Conservation (phyloP, 257 asterid genomes). For the Solanum pinnatisectum region DNA sequence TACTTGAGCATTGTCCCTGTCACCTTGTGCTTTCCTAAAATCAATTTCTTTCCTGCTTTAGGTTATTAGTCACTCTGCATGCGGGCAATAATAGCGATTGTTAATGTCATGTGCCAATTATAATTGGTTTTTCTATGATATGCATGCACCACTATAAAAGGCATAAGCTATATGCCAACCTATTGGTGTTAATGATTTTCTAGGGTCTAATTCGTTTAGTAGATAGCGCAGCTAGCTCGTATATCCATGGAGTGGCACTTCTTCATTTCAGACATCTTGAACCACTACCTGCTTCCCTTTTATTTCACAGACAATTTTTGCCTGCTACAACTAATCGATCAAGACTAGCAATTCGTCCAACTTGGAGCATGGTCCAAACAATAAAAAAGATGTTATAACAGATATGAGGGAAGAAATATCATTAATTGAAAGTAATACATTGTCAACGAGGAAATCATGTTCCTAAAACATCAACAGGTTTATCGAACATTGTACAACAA, state of each 20-base stretch:
- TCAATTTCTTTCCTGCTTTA: not conserved
- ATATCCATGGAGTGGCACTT: not conserved
- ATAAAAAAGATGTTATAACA: not conserved
- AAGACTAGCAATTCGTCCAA: not conserved
- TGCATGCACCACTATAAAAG: not conserved
- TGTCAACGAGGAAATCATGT: not conserved
- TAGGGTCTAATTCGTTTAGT: not conserved
- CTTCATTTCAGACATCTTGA: not conserved
- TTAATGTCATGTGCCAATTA: not conserved
- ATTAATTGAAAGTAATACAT: not conserved
- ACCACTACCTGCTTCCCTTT: not conserved
- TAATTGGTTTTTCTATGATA: not conserved
- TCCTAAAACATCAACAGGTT: constrained; percentile 82
- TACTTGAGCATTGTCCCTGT: not conserved
- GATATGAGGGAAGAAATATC: not conserved
- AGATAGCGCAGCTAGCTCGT: not conserved
- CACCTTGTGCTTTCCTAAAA: not conserved
- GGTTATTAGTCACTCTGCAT: not conserved
- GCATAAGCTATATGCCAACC: not conserved
- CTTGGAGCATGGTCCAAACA: not conserved
- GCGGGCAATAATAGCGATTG: not conserved
- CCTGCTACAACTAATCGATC: not conserved
- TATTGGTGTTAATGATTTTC: not conserved
- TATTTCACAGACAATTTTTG: not conserved
- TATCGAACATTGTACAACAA: constrained; percentile 75